Evolutionary conservation across 768 basidiomycete species (phyloP), one percentile per base, ranked within the genome.

Genomic region (Boletus barrowsii): DNA sequence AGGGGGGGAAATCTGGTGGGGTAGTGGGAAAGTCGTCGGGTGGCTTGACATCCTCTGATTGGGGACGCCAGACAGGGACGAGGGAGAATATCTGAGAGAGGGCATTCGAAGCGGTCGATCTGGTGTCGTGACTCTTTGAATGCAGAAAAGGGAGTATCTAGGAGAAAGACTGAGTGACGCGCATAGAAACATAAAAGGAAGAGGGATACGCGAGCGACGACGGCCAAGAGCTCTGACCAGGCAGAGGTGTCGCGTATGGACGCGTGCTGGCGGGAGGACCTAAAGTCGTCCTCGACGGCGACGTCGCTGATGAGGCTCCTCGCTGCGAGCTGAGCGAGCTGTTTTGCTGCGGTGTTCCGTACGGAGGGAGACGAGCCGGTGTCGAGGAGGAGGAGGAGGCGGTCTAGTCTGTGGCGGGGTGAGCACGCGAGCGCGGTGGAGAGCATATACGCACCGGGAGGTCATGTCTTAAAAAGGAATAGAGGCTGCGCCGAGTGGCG

Each of bases 261-360:
- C 20, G 79, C 75, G 69, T 85, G 82, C 56, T 83, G 81, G 43
- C 84, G 80, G 51, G 66, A 75, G 0, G 63, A 65, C 68, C 90
- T 90, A 61, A 87, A 73, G 68, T 90, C 85, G 56, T 92, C 88
- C 64, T 90, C 87, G 60, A 86, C 74, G n/a, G 83, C 77, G 49
- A 90, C 87, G 77, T 93, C 90, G 66, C 81, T 85, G 53, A 86
- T 84, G 54, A 97, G 88, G 60, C 86, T 86, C 72, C 93, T 88
- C 18, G 83, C 87, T 0, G 93, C 93, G 49, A 99, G 78, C 58
- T 95, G 91, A 0, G 94, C 94, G 42, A 99, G 79, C 69, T 99
- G 97, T 65, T 93, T 94, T 5, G 95, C 95, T 0, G 97, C 96
- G n/a, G 97, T 97, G 58, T 85, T 85, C 67, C 95, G 83, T 60